A percentile compares a stretch with the other conserved stretches of the same genome.
phyloP scores from a whole-genome alignment of 768 basidiomycete genomes.

The Russula lepida region DNA sequence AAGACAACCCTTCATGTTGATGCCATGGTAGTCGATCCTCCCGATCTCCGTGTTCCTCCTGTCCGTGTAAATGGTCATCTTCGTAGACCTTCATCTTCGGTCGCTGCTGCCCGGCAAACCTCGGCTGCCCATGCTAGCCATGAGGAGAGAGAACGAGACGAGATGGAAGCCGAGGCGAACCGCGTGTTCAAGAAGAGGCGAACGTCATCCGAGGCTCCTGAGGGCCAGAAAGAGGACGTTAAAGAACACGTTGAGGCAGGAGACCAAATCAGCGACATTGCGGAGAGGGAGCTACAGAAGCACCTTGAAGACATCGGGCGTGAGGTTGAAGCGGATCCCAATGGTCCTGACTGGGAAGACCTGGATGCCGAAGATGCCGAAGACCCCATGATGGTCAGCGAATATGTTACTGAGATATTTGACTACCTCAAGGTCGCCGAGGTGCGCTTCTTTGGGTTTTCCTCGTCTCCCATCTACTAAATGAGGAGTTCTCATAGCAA shows the following conservation, averaged over 20 bases:
- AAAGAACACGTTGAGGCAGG: slow-evolving; percentile 36
- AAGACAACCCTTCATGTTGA: slow-evolving; percentile 35
- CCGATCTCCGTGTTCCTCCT: slow-evolving; percentile 24
- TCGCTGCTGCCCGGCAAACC: not conserved
- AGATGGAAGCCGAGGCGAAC: slow-evolving; percentile 44
- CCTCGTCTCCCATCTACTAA: slow-evolving; percentile 15
- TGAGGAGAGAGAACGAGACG: slow-evolving; percentile 28
- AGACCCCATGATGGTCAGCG: slow-evolving; percentile 94
- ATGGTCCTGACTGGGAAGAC: slow-evolving; percentile 74
- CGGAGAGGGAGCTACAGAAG: slow-evolving; percentile 28
- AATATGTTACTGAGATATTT: slow-evolving; percentile 93
- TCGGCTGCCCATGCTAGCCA: not conserved
- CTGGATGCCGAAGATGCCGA: slow-evolving; percentile 86
- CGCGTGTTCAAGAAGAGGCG: slow-evolving; percentile 68
- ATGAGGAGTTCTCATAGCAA: slow-evolving; percentile 35
- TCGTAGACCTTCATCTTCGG: slow-evolving; percentile 16
- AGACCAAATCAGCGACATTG: slow-evolving; percentile 31
- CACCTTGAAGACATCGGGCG: slow-evolving; percentile 30
- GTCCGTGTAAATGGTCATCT: slow-evolving; percentile 22
- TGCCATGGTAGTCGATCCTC: slow-evolving; percentile 38
- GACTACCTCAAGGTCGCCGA: slow-evolving; percentile 81
- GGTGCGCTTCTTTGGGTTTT: slow-evolving; percentile 36
- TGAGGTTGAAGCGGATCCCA: slow-evolving; percentile 57
- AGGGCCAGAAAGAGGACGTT: slow-evolving; percentile 30
- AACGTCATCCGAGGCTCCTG: slow-evolving; percentile 57